Evolutionary conservation across 2,329 filamentous ascomycete genomes (phyloP).

Genomic region (Sclerotinia spermophila): DNA sequence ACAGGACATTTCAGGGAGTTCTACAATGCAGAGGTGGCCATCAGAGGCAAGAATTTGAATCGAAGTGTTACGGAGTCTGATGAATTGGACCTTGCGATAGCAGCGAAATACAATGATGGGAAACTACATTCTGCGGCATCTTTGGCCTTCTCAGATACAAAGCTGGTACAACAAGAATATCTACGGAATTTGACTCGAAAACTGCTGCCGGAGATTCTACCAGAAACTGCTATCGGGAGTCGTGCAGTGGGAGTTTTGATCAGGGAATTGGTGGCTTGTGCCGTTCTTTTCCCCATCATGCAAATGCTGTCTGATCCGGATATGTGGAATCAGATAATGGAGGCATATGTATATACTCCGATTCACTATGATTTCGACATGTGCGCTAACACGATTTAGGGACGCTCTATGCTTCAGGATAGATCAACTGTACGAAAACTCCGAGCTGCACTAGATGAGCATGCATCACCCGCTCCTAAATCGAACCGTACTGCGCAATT

Average conservation of each 20-base stretch:
- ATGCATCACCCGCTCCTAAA: constrained; percentile 77
- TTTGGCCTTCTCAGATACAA: constrained; percentile 78
- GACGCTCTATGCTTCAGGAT: constrained; percentile 85
- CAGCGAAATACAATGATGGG: constrained; percentile 87
- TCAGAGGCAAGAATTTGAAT: constrained; percentile 83
- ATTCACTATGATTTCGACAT: background rate
- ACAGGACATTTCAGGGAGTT: constrained; percentile 88
- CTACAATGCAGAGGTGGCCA: constrained; percentile 80
- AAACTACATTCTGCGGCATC: constrained; percentile 83
- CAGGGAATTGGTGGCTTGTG: constrained; percentile 87
- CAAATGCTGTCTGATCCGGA: constrained; percentile 84
- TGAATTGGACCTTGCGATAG: constrained; percentile 91
- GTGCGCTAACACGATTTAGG: constrained; percentile 41
- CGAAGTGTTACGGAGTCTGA: constrained; percentile 92
- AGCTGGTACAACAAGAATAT: constrained; percentile 83
- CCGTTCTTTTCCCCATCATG: constrained; percentile 79
- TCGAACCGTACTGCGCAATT: constrained; percentile 63
- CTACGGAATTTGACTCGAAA: constrained; percentile 69
- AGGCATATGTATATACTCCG: constrained; percentile 60
- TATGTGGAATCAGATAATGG: constrained; percentile 95
- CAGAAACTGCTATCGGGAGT: constrained; percentile 70
- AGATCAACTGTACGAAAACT: constrained; percentile 91
- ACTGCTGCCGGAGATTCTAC: constrained; percentile 72
- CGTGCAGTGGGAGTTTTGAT: constrained; percentile 76
- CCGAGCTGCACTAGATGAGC: constrained; percentile 86